Conservation (phyloP, 148 eudicot species). For the Chenopodium berlandieri region DNA sequence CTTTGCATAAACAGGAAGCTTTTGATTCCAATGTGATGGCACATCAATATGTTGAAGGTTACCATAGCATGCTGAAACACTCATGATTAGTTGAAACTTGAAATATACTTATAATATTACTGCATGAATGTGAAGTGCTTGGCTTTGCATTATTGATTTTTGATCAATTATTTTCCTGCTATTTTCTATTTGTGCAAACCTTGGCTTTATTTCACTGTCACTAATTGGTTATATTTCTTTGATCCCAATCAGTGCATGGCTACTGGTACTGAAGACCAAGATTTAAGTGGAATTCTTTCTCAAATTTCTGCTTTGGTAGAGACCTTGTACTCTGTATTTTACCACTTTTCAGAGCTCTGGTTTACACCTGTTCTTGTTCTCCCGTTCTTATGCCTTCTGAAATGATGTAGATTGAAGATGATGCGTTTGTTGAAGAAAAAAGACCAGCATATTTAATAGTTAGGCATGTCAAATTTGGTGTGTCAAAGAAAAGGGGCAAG, state of each 20-base stretch:
- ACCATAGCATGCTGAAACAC: neutral
- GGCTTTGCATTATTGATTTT: neutral
- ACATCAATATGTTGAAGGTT: neutral
- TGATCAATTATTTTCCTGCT: neutral
- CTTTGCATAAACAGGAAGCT: neutral
- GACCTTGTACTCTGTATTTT: constrained; percentile 5
- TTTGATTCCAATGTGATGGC: neutral
- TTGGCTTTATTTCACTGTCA: neutral
- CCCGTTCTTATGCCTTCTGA: neutral
- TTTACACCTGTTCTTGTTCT: neutral
- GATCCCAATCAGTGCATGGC: constrained; percentile 51
- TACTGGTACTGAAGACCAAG: constrained; percentile 37
- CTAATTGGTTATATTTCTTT: neutral
- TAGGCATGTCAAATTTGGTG: constrained; percentile 74
- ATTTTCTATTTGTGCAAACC: neutral
- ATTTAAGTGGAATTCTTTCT: neutral
- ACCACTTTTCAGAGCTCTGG: neutral
- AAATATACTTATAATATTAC: neutral
- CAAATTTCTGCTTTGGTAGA: constrained; percentile 18
- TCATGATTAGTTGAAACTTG: neutral
- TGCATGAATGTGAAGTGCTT: neutral
- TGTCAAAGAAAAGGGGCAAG: constrained; percentile 59
- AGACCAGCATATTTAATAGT: constrained; percentile 53
- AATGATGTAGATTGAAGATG: constrained; percentile 59
- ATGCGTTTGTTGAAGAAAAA: constrained; percentile 59